Base-by-base conservation (phyloP, 805 yeast genomes). In the Hanseniaspora valbyensis region DNA sequence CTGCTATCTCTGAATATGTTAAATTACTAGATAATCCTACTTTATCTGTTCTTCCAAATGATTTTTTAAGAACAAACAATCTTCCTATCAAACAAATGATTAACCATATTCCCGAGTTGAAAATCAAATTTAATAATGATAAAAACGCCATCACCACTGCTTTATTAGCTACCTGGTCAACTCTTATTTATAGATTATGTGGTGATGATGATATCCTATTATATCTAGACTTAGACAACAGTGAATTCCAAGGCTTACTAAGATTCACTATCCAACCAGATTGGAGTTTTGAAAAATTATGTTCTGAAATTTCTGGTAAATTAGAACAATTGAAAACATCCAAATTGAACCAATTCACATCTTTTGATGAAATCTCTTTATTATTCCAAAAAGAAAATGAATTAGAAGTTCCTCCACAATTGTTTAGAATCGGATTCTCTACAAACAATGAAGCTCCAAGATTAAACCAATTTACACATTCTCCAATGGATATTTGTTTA, bases 171-270 rank as follows among this genome's bases (percentile, higher is more conserved):
- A 58, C 62, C 6, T 84, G 81, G 62, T 77, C 82, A 22, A 77
- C 82, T 0, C 71, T 90, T 52, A 72, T 86, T 34, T 81, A 76
- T 65, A 73, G 97, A 61, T 69, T 86, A 42, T 83, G 96, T 2
- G 97, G 96, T 22, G 97, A 90, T 63, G 96, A 90, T 56, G 96
- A 90, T 59, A 80, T 92, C 45, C 80, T 83, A n/a, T 68, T 90
- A 54, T 88, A 81, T 57, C 14, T 48, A 19, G 43, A 48, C 29
- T 36, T 48, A 21, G 50, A 38, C 8, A 34, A 37, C 5, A 64
- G 74, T 24, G 57, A 66, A 2, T 64, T 65, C 5, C 61, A 67
- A 37, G 66, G 69, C 56, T 79, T 85, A 16, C 62, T 86, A 25
- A 73, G 95, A 59, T 68, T 83, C 41, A 69, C 69, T 30, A 68